Conservation (phyloP, 345 rosid genomes). For the Noccaea caerulescens region DNA sequence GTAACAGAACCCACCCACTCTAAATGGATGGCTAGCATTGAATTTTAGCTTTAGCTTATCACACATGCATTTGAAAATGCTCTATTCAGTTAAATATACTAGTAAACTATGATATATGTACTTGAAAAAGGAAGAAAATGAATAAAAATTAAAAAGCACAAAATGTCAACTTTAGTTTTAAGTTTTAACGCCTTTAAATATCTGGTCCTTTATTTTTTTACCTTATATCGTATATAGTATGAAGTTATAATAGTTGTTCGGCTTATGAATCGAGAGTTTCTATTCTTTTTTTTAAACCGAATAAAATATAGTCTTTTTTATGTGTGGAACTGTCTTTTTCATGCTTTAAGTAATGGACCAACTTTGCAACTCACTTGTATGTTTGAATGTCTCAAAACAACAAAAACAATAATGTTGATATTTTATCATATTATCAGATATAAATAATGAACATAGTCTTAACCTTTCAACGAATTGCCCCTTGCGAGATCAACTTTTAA, state of each 20-base stretch:
- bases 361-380: slow-evolving; percentile 24
- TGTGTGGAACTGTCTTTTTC: slow-evolving; percentile 19
- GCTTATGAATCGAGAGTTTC: slow-evolving; percentile 8
- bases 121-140: neutral
- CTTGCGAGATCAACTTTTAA: slow-evolving; percentile 12
- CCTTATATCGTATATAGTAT: neutral
- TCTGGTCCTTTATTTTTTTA: slow-evolving; percentile 1
- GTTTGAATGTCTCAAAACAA: slow-evolving; percentile 28
- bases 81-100: neutral
- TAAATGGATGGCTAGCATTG: neutral
- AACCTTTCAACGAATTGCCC: slow-evolving; percentile 12
- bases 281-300: neutral
- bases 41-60: neutral
- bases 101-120: neutral
- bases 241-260: neutral
- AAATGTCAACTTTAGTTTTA: neutral
- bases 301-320: neutral
- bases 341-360: slow-evolving; percentile 40
- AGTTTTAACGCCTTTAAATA: neutral
- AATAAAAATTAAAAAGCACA: neutral
- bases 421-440: slow-evolving; percentile 1
- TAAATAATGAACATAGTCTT: slow-evolving; percentile 16
- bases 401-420: slow-evolving; percentile 21
- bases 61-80: neutral
- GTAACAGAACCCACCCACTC: too few species aligned